Conservation (phyloP, 768 basidiomycete genomes). For the Calocybe gangraenosa region DNA sequence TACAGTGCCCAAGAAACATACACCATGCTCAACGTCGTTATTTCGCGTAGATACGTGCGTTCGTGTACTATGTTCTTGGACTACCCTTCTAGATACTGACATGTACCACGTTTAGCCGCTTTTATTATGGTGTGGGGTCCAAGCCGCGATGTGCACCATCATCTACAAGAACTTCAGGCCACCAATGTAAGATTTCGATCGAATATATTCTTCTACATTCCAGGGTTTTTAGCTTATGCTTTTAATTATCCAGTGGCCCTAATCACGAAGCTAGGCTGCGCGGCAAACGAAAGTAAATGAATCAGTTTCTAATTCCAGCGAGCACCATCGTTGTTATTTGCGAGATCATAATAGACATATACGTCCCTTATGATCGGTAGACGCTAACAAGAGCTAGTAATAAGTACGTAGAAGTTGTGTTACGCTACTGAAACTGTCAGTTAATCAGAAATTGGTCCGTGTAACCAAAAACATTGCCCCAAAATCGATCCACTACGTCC, state of each 20-base stretch:
- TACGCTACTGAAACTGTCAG: too few species aligned
- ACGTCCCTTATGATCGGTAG: too few species aligned
- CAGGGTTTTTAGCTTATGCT: too few species aligned
- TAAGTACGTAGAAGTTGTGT: too few species aligned
- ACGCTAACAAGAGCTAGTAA: too few species aligned
- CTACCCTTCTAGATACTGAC: too few species aligned
- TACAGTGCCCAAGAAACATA: too few species aligned
- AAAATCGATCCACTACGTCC: slow-evolving; percentile 59
- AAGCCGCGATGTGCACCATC: slow-evolving; percentile 25
- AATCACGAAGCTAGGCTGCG: slow-evolving; percentile 12
- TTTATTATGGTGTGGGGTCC: slow-evolving; percentile 28
- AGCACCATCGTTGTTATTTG: too few species aligned
- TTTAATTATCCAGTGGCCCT: background rate
- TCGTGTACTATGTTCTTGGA: too few species aligned
- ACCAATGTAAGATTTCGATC: slow-evolving; percentile 15
- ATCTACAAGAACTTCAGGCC: slow-evolving; percentile 26
- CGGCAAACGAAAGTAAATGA: background rate
- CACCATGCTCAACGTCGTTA: slow-evolving; percentile 18
- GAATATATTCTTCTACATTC: too few species aligned
- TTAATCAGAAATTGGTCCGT: slow-evolving; percentile 54
- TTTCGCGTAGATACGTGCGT: slow-evolving; percentile 25
- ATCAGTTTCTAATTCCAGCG: too few species aligned
- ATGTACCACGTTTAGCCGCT: slow-evolving; percentile 23
- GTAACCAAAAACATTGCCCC: slow-evolving; percentile 51
- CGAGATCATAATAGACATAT: too few species aligned